Base-by-base conservation (phyloP, 169 alveolate species). In the Plasmodium coatneyi region DNA sequence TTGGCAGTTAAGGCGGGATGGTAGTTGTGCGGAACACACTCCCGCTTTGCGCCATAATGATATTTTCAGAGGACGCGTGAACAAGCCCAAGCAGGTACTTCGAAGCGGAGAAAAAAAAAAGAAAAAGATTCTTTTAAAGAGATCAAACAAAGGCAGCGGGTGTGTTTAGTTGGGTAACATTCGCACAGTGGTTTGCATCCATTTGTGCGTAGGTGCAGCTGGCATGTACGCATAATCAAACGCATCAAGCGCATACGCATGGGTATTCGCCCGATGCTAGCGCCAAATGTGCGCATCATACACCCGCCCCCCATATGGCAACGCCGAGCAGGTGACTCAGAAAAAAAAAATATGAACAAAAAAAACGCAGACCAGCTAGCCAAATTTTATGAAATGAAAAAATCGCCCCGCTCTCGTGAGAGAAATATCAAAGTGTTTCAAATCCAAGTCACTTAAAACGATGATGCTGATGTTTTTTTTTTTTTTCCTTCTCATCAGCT, bases 351-450 rank as follows among this genome's bases (percentile, higher is more conserved):
- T 19, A 46, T 7, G 7, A 46, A 14, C 46, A 80, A 80, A 80
- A 41, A 41, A 46, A 80, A 0, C 0, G 16, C 60, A 19, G 3
- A 39, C 0, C 25, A 80, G 14, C 32, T 54, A 89, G 1, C 25
- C 46, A 79, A 60, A 89, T 36, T 89, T 89, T 79, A 89, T 89
- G 43, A 36, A 89, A 66, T 89, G 94, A 80, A 89, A 89, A 80
- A 89, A 89, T 66, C 94, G 19, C 16, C 94, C 94, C 28, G 94
- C 94, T 28, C 94, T 78, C 16, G 43, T 89, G n/a, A 89, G 81
- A 19, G 94, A 89, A 39, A 36, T 19, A 41, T 89, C 89, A 80
- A 60, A 89, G 30, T 43, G 19, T 19, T 71, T 89, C 34, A 89
- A 36, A 66, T 79, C 76, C 56, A 79, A 14, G 66, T 89, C 94